Evolutionary conservation across 73 alveolate species (phyloP), one percentile per base, ranked within the genome.

Genomic region (Paramecium pentaurelia): DNA sequence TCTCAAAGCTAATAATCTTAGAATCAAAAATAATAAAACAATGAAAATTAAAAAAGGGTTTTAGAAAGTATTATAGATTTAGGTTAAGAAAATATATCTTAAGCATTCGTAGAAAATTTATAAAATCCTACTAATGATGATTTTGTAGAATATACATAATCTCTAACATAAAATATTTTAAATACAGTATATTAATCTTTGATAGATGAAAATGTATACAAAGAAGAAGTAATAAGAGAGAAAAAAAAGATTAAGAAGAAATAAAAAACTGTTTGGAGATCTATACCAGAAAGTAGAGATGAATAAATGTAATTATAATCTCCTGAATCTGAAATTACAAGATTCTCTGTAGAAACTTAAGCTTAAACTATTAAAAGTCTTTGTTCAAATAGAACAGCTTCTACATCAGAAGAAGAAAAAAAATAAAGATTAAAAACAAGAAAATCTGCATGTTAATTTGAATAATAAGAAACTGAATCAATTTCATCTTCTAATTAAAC

Each of bases 291-390:
- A 27, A 64, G 84, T 12, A 64, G 84, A 64, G 84, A 64, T 9
- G 84, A 64, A 64, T 64, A 64, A 32, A 32, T 64, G 27, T 64
- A 64, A 64, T 32, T 64, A 7, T 34, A 25, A 64, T 64, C 84
- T 34, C 84, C 84, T 2, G 42, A 28, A 28, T 64, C 84, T 10
- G 49, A 64, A 64, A 64, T 64, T 12, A 64, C 84, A 1, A 60
- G 77, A 60, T 60, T 60, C 10, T 60, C 77, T 28, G 27, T 64
- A 10, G 84, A 64, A 28, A 64, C 84, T 9, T 64, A 64, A 14
- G 84, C 84, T 64, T 64, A 64, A 64, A 64, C 84, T 5, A 64
- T 64, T 5, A 64, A 32, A 64, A 64, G 84, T 64, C 84, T 32
- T 32, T 64, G 84, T 32, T 64, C 84, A 64, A 64, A 64, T 64